phyloP scores from a whole-genome alignment of 345 rosid species.

The Cardamine occulta region DNA sequence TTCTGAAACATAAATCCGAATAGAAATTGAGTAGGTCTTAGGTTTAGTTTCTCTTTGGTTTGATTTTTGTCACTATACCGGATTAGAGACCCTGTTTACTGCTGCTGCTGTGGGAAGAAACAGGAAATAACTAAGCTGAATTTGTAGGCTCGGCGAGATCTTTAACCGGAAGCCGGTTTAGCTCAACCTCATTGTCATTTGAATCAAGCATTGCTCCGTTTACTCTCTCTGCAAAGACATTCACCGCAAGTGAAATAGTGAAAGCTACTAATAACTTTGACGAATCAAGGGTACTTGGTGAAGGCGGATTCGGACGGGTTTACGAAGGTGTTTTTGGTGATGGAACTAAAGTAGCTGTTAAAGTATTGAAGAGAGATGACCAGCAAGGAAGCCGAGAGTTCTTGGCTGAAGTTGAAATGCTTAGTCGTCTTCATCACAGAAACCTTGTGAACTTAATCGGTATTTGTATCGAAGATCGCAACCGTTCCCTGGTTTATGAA shows the following conservation, averaged over 20 bases:
- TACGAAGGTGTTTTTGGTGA: slow-evolving; percentile 84
- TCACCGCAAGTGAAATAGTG: slow-evolving; percentile 69
- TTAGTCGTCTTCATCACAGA: slow-evolving; percentile 96
- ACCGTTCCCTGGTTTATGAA: slow-evolving; percentile 88
- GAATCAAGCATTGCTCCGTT: slow-evolving; percentile 83
- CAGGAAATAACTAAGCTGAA: slow-evolving; percentile 1
- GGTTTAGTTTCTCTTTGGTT: not conserved
- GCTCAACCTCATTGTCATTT: slow-evolving; percentile 79
- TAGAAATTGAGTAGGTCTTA: not conserved
- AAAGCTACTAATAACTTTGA: slow-evolving; percentile 80
- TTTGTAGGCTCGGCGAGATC: slow-evolving; percentile 69
- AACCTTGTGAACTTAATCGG: slow-evolving; percentile 93
- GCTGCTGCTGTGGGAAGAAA: slow-evolving; percentile 16
- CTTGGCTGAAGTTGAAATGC: slow-evolving; percentile 97
- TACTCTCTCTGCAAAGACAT: slow-evolving; percentile 88
- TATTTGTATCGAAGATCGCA: slow-evolving; percentile 83
- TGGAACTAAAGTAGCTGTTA: slow-evolving; percentile 85
- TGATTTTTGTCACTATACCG: not conserved
- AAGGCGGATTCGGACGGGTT: slow-evolving; percentile 96
- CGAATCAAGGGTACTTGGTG: slow-evolving; percentile 74
- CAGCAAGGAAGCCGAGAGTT: slow-evolving; percentile 93
- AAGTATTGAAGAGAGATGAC: slow-evolving; percentile 91
- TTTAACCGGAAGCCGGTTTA: slow-evolving; percentile 63
- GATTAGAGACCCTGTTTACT: slow-evolving; percentile 1
- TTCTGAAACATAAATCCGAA: not conserved